Percentiles rank a stretch among this genome's conserved stretches.
Conservation (phyloP, 805 yeast species). For the Candida maltosa region DNA sequence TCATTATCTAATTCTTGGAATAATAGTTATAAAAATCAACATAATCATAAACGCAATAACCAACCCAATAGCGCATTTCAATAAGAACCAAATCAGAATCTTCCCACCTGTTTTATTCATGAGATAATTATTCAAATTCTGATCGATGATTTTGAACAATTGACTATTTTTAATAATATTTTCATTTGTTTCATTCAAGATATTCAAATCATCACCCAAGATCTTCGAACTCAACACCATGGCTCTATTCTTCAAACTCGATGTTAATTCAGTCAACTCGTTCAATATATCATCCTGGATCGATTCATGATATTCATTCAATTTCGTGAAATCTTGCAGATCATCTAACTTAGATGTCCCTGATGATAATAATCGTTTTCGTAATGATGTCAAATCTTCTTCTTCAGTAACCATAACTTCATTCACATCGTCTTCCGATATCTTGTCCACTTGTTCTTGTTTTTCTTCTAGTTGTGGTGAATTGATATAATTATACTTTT, state of each 20-base stretch:
- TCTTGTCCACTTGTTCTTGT: not conserved
- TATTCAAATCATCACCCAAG: slow-evolving; percentile 27
- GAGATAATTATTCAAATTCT: slow-evolving; percentile 35
- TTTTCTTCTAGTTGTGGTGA: not conserved
- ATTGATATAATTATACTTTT: not conserved
- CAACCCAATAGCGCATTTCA: slow-evolving; percentile 26
- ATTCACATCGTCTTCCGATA: not conserved
- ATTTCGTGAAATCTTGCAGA: slow-evolving; percentile 2
- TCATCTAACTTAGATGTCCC: slow-evolving; percentile 13
- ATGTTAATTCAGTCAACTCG: slow-evolving; percentile 48
- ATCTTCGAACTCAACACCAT: slow-evolving; percentile 34
- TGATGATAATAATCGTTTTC: slow-evolving; percentile 22
- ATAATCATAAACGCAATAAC: slow-evolving; percentile 26
- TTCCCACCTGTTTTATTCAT: slow-evolving; percentile 38
- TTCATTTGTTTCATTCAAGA: slow-evolving; percentile 33
- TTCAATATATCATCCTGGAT: slow-evolving; percentile 47
- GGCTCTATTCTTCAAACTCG: slow-evolving; percentile 47
- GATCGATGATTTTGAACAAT: slow-evolving; percentile 29
- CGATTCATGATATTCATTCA: slow-evolving; percentile 38
- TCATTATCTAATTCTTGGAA: slow-evolving; percentile 28
- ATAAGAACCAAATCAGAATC: slow-evolving; percentile 34
- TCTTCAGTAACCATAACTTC: slow-evolving; percentile 2
- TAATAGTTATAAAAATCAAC: slow-evolving; percentile 30
- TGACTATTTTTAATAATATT: slow-evolving; percentile 28
- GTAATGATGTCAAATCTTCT: slow-evolving; percentile 18